Percentiles rank a stretch among this genome's conserved stretches.
These are phyloP conservation scores for Neocallimastix lanati DNA, from an alignment of 192 early-diverging fungal genomes.

Conservation along the genomic window DNA sequence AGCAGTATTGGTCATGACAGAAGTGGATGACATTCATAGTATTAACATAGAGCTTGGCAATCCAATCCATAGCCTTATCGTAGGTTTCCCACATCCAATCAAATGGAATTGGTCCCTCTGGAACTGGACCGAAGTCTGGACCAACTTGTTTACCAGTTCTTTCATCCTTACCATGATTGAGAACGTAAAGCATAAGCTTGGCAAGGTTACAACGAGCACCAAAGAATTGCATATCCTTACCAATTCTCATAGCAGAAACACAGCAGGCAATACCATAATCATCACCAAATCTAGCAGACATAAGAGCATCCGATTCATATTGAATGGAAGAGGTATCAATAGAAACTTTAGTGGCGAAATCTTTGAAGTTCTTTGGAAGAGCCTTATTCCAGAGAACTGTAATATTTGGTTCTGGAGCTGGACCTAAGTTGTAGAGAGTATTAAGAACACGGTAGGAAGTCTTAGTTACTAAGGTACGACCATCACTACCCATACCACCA, in stretches of 20 bases:
- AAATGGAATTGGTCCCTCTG: conserved; percentile 4
- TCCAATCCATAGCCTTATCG: conserved; percentile 9
- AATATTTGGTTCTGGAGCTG: conserved; percentile 7
- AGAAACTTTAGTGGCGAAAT: conserved; percentile 3
- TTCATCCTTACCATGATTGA: conserved; percentile 5
- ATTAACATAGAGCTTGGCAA: conserved; percentile 8
- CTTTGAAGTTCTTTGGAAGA: conserved; percentile 3
- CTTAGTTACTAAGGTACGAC: conserved; percentile 5
- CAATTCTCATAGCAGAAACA: conserved; percentile 8
- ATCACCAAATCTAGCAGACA: conserved; percentile 3
- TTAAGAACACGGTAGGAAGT: conserved; percentile 5
- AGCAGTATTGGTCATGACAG: conserved; percentile 8
- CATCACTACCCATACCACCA: conserved; percentile 5
- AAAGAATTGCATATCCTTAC: conserved; percentile 10
- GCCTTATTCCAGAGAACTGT: conserved; percentile 6
- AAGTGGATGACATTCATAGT: conserved; percentile 9
- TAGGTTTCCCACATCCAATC: conserved; percentile 5
- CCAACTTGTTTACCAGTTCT: conserved; percentile 8
- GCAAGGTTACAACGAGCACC: conserved; percentile 10
- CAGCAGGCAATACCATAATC: conserved; percentile 10
- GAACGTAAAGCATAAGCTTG: conserved; percentile 8
- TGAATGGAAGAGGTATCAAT: conserved; percentile 9
- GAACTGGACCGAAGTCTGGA: conserved; percentile 3
- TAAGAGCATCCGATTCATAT: conserved; percentile 6
- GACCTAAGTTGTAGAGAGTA: conserved; percentile 7